Evolutionary conservation across 768 basidiomycete genomes (phyloP).

Genomic region (Suillus luteus): DNA sequence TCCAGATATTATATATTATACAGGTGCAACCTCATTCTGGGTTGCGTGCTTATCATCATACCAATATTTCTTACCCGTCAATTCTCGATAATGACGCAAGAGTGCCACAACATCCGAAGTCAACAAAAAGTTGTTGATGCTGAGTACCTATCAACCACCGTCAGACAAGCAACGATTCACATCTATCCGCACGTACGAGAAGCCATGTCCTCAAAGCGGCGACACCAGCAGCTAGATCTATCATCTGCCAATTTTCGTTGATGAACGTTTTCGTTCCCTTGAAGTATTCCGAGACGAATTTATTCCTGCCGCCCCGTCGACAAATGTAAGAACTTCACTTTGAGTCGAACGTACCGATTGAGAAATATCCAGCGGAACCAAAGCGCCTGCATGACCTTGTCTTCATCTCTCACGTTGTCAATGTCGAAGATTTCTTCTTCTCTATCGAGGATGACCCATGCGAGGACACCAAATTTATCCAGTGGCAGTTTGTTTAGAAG

Average conservation of each 20-base stretch:
- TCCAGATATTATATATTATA: slow-evolving; percentile 3
- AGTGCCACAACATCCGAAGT: slow-evolving; percentile 50
- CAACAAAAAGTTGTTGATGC: slow-evolving; percentile 55
- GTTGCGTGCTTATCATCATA: slow-evolving; percentile 24
- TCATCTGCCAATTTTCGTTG: slow-evolving; percentile 62
- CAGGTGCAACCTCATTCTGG: slow-evolving; percentile 1
- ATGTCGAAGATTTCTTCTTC: slow-evolving; percentile 78
- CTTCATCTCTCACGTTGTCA: slow-evolving; percentile 71
- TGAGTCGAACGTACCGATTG: slow-evolving; percentile 46
- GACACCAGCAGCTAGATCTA: slow-evolving; percentile 71
- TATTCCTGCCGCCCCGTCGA: slow-evolving; percentile 38
- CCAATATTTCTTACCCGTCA: slow-evolving; percentile 51
- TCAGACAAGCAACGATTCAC: background rate
- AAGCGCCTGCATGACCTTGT: slow-evolving; percentile 77
- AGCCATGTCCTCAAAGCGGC: slow-evolving; percentile 62
- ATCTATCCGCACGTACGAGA: slow-evolving; percentile 42
- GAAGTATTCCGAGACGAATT: slow-evolving; percentile 57
- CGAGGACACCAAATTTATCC: slow-evolving; percentile 62
- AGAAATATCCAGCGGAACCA: slow-evolving; percentile 77
- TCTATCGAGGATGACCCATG: slow-evolving; percentile 68
- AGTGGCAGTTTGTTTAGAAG: slow-evolving; percentile 59
- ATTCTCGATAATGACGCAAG: slow-evolving; percentile 55
- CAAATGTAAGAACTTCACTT: background rate
- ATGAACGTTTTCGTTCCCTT: slow-evolving; percentile 58
- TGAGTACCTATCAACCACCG: slow-evolving; percentile 45